Evolutionary conservation across 192 early-diverging fungal species (phyloP), one percentile per base, ranked within the genome.

Genomic region (Podila verticillata): DNA sequence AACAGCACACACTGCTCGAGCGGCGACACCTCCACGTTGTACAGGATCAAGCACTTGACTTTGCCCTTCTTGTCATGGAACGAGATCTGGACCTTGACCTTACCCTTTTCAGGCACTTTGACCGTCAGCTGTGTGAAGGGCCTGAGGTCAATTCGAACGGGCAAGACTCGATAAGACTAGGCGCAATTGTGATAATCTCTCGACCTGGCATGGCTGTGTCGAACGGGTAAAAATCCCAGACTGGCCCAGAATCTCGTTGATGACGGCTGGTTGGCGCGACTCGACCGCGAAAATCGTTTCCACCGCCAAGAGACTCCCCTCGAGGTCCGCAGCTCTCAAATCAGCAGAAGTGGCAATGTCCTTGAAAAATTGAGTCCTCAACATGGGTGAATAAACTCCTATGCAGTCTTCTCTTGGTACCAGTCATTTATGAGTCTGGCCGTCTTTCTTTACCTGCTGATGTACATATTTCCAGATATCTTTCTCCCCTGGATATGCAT

Each of bases 291-390:
- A 6, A 61, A 75, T 68, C 0, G 26, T 10, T 9, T 60, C 66
- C 7, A 31, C 56, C 8, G 44, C 30, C 35, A 36, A 49, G 36
- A 59, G 22, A 19, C 59, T 15, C 26, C 66, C 61, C 7, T 19
- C 28, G 0, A 75, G 29, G 28, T 44, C 47, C 2, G 56, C 61
- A 15, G 82, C 85, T 13, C 89, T 88, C 34, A 68, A 60, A 75
- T 90, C 89, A 28, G 88, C 89, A 2, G 66, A 69, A 32, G 84
- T 84, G 63, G 86, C 89, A 1, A 81, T 84, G 7, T 67, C 71
- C 69, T 91, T 85, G 17, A 91, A 64, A 28, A 72, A 70, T n/a
- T 72, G 72, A 29, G 86, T n/a, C n/a, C n/a, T n/a, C n/a, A n/a
- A n/a, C n/a, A n/a, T n/a, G n/a, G n/a, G n/a, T n/a, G n/a, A n/a